Evolutionary conservation across 139 green algal genomes (phyloP), one percentile per base, ranked within the genome.

Genomic region (Chlorella sp.): DNA sequence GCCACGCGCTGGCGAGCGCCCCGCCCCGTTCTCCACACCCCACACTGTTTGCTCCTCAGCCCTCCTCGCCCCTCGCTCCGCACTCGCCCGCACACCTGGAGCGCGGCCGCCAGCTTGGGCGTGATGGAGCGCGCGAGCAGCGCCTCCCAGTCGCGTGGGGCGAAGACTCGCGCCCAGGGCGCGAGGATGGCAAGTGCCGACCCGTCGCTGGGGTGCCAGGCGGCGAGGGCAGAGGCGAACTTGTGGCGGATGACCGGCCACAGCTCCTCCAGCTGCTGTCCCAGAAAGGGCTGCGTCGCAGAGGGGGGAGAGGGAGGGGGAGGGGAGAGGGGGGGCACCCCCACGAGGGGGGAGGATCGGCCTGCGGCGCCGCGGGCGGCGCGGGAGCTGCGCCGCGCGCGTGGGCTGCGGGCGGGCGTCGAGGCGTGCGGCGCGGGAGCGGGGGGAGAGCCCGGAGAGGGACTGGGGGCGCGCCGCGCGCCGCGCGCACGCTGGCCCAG

Each of bases 161-260:
- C 82, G 82, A 94, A 97, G 71, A 96, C 91, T 45, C 82, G 76
- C 59, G 71, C 40, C 95, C 95, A 99, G 0, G 95, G 95, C 35
- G 74, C 66, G 33, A 99, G 88, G 83, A 98, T 78, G 21, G 84
- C 77, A 14, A 89, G 79, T 25, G 94, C 95, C 15, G 74, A 89
- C 38, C 59, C 56, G 74, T 99, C 95, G 15, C 67, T 85, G 35
- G 95, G 90, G 81, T 98, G 90, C 94, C 95, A 99, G 31, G 79
- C 86, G 45, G 83, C 63, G 40, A 98, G 85, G 46, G 89, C 91
- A 23, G 79, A 76, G 1, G 74, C 77, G 67, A 98, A 87, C 83
- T 92, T 92, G 83, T 89, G 81, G 29, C 93, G 87, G 68, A 99
- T 95, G 63, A 82, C 76, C 2, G 93, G 88, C 83, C 95, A 99